Percentiles rank a stretch among this genome's conserved stretches.
These are phyloP conservation scores for Hortiboletus campestris DNA, from an alignment of 768 basidiomycete genomes.

Conservation along the genomic window DNA sequence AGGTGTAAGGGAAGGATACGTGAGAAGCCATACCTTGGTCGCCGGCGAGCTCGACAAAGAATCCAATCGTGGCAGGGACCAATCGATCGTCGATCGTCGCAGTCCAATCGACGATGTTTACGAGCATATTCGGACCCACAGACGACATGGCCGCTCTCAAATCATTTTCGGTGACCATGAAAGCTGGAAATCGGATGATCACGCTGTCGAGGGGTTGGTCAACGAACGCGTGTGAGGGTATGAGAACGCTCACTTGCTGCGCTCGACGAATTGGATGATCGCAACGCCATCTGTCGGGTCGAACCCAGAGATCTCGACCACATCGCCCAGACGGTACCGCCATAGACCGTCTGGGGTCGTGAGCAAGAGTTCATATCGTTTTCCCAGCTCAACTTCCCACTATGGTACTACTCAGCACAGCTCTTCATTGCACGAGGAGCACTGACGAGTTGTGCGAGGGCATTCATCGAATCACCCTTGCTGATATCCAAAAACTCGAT, in stretches of 20 bases:
- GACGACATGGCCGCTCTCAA: constrained; percentile 6
- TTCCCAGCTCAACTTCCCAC: constrained; percentile 17
- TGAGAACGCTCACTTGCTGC: constrained; percentile 8
- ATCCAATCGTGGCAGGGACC: constrained; percentile 9
- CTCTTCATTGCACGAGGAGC: not conserved
- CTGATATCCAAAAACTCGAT: constrained; percentile 16
- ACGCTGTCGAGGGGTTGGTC: not conserved
- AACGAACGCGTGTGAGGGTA: not conserved
- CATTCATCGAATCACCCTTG: not conserved
- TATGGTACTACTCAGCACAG: constrained; percentile 2
- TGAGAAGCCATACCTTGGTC: not conserved
- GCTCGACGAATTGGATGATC: constrained; percentile 15
- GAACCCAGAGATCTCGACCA: too few species aligned
- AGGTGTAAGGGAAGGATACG: not conserved
- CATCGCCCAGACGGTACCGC: too few species aligned
- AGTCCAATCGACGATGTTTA: constrained; percentile 12
- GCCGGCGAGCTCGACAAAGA: constrained; percentile 15
- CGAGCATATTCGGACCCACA: not conserved
- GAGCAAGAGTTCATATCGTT: too few species aligned
- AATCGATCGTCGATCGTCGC: constrained; percentile 4
- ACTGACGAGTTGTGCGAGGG: constrained; percentile 3
- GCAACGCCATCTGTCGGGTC: too few species aligned
- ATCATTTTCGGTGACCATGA: constrained; percentile 13
- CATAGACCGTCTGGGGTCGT: too few species aligned
- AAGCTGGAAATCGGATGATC: constrained; percentile 7